These are phyloP conservation scores for Pseudopyricularia cyperi DNA, from an alignment of 2,329 filamentous ascomycete species.

Conservation along the genomic window DNA sequence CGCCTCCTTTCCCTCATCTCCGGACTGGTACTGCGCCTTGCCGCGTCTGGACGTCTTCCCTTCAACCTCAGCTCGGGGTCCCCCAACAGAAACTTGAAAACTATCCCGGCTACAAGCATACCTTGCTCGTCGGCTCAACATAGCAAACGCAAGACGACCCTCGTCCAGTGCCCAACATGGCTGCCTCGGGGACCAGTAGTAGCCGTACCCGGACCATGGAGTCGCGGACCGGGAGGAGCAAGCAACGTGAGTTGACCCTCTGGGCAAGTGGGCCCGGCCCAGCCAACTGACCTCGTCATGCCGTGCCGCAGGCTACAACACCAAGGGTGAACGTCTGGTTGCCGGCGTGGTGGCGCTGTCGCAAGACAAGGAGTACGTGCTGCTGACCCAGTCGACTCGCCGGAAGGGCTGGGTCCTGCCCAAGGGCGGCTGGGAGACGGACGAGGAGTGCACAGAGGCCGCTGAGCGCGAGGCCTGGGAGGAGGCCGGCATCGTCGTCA, in stretches of 20 bases:
- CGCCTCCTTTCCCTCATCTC: background rate
- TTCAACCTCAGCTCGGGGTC: background rate
- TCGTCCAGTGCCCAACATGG: constrained; percentile 5
- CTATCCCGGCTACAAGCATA: background rate
- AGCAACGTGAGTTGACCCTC: constrained; percentile 56
- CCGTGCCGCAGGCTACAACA: constrained; percentile 61
- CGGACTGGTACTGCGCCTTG: background rate
- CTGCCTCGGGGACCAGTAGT: constrained; percentile 3
- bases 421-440: constrained; percentile 94
- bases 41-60: background rate
- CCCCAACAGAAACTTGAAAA: background rate
- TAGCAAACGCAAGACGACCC: background rate
- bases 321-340: constrained; percentile 85
- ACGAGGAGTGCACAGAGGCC: constrained; percentile 77
- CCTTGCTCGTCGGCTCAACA: background rate
- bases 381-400: constrained; percentile 86
- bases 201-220: constrained; percentile 45
- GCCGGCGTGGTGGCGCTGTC: constrained; percentile 89
- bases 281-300: constrained; percentile 10
- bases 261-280: constrained; percentile 8
- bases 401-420: constrained; percentile 92
- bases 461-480: constrained; percentile 93
- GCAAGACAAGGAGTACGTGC: constrained; percentile 71
- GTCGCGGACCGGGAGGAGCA: constrained; percentile 63
- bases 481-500: constrained; percentile 84